Percentiles rank a stretch among this genome's conserved stretches.
phyloP scores from a whole-genome alignment of 345 rosid genomes.

The Eucalyptus grandis region DNA sequence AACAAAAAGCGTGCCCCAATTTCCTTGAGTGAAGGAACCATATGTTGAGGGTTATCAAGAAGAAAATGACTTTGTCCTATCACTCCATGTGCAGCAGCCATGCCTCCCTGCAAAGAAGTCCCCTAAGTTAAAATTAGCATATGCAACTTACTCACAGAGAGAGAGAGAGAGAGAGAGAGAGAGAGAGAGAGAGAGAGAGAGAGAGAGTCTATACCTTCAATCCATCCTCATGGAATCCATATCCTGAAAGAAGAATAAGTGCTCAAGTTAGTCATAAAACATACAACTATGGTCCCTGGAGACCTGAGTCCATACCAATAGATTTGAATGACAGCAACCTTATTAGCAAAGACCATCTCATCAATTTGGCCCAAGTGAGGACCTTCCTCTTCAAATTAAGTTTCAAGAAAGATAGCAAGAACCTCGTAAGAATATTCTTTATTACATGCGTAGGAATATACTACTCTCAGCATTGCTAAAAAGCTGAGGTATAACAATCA shows the following conservation, averaged over 20 bases:
- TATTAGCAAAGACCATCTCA: not conserved
- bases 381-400: not conserved
- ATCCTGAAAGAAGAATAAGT: conserved; percentile 35
- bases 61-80: conserved; percentile 35
- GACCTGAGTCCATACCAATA: not conserved
- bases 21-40: conserved; percentile 74
- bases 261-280: not conserved
- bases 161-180: not conserved
- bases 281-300: not conserved
- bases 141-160: not conserved
- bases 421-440: not conserved
- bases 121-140: not conserved
- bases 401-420: not conserved
- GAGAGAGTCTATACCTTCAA: conserved; percentile 38
- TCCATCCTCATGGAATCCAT: conserved; percentile 93
- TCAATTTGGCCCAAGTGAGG: not conserved
- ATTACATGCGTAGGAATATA: not conserved
- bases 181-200: not conserved
- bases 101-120: conserved; percentile 44
- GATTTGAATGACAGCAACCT: not conserved
- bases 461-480: not conserved
- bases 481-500: not conserved
- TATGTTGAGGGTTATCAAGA: conserved; percentile 54
- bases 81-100: conserved; percentile 5
- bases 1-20: conserved; percentile 68